phyloP scores from a whole-genome alignment of 129 eudicot genomes.

The Lonicera japonica region DNA sequence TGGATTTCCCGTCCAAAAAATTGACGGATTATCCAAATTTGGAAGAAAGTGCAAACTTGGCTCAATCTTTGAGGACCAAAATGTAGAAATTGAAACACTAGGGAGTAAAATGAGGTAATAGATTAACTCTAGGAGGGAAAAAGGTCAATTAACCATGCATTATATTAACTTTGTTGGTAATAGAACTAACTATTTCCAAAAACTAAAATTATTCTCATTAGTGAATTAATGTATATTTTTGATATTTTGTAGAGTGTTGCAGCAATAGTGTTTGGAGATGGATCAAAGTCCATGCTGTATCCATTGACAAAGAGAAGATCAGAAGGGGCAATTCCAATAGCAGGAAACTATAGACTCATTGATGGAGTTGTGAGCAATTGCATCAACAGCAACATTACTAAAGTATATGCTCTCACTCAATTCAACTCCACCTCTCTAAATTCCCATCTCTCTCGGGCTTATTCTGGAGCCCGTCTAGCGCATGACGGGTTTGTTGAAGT shows the following conservation, averaged over 20 bases:
- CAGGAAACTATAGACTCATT: conserved; percentile 86
- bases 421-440: conserved; percentile 87
- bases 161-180: no score
- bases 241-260: conserved; percentile 72
- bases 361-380: conserved; percentile 94
- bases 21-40: no score
- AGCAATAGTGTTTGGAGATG: conserved; percentile 86
- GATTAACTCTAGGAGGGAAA: no score
- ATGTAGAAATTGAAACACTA: no score
- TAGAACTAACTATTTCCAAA: no score
- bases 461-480: conserved; percentile 60
- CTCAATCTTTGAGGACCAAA: no score
- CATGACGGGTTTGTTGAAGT: conserved; percentile 78
- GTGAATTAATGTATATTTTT: no score
- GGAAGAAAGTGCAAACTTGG: no score
- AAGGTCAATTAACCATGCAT: no score
- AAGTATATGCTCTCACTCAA: conserved; percentile 86
- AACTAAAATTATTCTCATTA: no score
- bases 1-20: no score
- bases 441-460: conserved; percentile 85
- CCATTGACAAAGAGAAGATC: conserved; percentile 91
- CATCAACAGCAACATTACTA: conserved; percentile 74
- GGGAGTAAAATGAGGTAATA: no score
- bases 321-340: conserved; percentile 87
- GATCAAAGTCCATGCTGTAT: conserved; percentile 49